Base-by-base conservation (phyloP, 192 early-diverging fungal genomes). In the Neocallimastix lanati region DNA sequence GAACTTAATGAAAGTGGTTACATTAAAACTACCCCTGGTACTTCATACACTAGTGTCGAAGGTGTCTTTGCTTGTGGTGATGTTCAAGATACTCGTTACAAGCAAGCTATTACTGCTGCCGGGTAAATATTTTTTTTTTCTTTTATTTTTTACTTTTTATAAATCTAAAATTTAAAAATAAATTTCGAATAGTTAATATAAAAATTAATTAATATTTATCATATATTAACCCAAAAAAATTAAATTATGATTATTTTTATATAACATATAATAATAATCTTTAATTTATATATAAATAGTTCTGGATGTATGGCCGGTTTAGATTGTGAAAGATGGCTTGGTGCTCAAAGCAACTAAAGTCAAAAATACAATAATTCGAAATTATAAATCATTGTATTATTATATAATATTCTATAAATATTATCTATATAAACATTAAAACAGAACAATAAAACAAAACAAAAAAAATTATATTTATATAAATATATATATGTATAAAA, bases 61-160 rank as follows among this genome's bases (percentile, higher is more conserved):
- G 97, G 97, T 81, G 93, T 99, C 58, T 99, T 97, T 90, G 97
- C 97, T 77, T 93, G 93, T 30, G 97, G 98, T 82, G 98, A 99
- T 89, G 96, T 99, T 78, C 94, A 97, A 83, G 98, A 99, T 85
- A 93, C 92, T 85, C 91, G 84, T 28, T 99, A 99, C 87, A 93
- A 96, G 82, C 96, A 99, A 85, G 98, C 98, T 25, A 90, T 99
- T 80, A 99, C 97, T 30, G 94, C 94, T 78, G 97, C 97, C 40
- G 84, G 76, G 33, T 84, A 58, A 84, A 28, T 33, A 33, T 33
- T 6, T 33, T 6, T 33, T 6, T 33, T 6, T 33, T 6, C 11
- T 6, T 33, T 6, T 33, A 33, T 33, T 38, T 79, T 38, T 79
- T 12, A 13, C 13, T 12, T 79, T 77, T 79, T 40, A 13, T 79